Conservation (phyloP, 805 yeast genomes). For the Tanozyma kutaoensis region DNA sequence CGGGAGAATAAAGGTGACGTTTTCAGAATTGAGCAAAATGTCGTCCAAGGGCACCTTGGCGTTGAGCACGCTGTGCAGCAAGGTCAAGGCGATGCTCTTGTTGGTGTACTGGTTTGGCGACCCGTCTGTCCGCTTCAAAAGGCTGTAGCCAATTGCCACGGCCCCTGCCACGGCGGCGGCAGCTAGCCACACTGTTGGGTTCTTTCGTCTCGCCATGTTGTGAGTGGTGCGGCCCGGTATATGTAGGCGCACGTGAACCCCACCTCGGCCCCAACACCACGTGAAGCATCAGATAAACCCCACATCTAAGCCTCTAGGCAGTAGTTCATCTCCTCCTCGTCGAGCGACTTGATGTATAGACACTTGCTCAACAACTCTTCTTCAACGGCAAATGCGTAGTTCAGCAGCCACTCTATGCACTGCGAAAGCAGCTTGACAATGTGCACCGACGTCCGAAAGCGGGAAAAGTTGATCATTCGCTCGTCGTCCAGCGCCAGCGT, state of each 20-base stretch:
- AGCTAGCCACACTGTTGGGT: no score
- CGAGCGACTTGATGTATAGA: slow-evolving; percentile 61
- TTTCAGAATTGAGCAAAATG: slow-evolving; percentile 20
- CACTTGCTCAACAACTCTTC: slow-evolving; percentile 71
- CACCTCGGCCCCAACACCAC: no score
- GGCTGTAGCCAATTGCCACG: no score
- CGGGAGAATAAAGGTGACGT: slow-evolving; percentile 30
- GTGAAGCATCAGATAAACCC: no score
- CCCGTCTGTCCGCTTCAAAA: no score
- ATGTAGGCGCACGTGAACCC: no score
- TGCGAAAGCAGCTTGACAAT: slow-evolving; percentile 68
- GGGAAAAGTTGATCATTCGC: slow-evolving; percentile 58
- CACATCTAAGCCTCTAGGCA: slow-evolving; percentile 9
- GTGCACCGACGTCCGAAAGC: slow-evolving; percentile 62
- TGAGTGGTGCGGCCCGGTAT: no score
- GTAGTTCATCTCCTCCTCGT: slow-evolving; percentile 48
- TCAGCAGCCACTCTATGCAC: slow-evolving; percentile 73
- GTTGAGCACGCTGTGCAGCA: slow-evolving; percentile 25
- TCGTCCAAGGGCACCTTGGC: slow-evolving; percentile 24
- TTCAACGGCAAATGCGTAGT: slow-evolving; percentile 43
- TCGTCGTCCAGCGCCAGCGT: slow-evolving; percentile 8
- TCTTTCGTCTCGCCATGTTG: no score
- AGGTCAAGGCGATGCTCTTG: slow-evolving; percentile 26
- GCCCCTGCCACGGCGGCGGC: no score
- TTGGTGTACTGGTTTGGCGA: slow-evolving; percentile 9